Base-by-base conservation (phyloP, 495 filamentous ascomycete species). In the Penicillium macrosclerotiorum region DNA sequence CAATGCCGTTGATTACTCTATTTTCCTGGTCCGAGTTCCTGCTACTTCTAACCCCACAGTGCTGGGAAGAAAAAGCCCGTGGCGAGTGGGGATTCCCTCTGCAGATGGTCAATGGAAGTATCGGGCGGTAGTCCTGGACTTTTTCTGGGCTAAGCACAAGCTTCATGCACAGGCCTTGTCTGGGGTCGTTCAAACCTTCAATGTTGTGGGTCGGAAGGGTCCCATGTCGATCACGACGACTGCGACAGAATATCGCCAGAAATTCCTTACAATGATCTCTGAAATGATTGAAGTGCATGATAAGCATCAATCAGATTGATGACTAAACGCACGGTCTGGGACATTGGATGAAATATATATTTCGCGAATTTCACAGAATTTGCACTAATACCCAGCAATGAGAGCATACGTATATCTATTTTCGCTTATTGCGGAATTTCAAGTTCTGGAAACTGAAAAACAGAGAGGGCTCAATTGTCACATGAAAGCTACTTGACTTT, bases 161-260 rank as follows among this genome's bases (percentile, higher is more conserved):
- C 42, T 82, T 1, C 79, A 78, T 37, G 76, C 83, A 2, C 75
- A 71, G 57, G 72, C 76, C 0, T 73, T 86, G 75, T 83, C 84
- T 4, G 70, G 77, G 0, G 60, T 85, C 23, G 72, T 87, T 27
- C 73, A 75, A 12, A 64, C 72, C 1, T 87, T 80, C 53, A 86
- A 87, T 49, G 49, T 81, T 2, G 48, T 85, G 20, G 72, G 66
- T 9, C 54, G 63, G 16, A 69, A 78, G 37, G 84, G 83, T 0
- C 81, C 74, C 4, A 88, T 88, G 84, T 82, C 76, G 37, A 84
- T 88, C 45, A 88, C 84, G 0, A 82, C 84, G 0, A 79, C 78
- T 4, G 74, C 81, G 0, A 64, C 73, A 4, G 84, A 88, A 57
- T 88, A 88, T 59, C 68, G 80, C 5, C 55, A 74, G 54, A 76